Base-by-base conservation (phyloP, 169 alveolate species). In the Cryptosporidium ryanae region DNA sequence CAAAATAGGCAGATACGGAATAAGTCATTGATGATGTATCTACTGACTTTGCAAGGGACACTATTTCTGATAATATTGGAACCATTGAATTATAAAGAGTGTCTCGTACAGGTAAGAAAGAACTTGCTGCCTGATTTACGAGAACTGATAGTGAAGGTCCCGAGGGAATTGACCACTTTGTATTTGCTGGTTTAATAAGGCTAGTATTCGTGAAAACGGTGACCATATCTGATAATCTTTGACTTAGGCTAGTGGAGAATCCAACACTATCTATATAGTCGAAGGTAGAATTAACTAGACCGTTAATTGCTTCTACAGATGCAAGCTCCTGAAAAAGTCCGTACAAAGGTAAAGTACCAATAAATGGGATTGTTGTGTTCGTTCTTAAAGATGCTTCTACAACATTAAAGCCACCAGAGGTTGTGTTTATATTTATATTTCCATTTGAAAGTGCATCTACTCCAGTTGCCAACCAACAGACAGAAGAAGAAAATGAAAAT, bases 361-460 rank as follows among this genome's bases (percentile, higher is more conserved):
- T 59, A 25, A 76, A 76, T 12, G 87, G 87, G 25, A 76, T 65
- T 8, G 87, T 59, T 18, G 87, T 44, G 27, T 76, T 76, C 6
- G 87, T 76, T 34, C 29, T 57, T 43, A 61, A n/a, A 38, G 70
- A 76, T 31, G 34, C n/a, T 38, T 55, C 65, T 2, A 43, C 23
- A 25, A 76, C 29, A 44, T 38, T 55, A 31, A 76, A 76, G 4
- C 61, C 31, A 15, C 87, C 87, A 1, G 87, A 59, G 8, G 87
- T 59, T 23, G 48, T 55, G 44, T 76, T 76, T 21, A 76, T 44
- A 44, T 76, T 55, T n/a, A 76, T 27, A 21, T 76, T 76, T 10
- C 87, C 87, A 76, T 76, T 76, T 59, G 87, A 38, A 10, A 76
- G 68, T 61, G 71, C 68, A n/a, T 76, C 87, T 2, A 61, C 64